phyloP scores from a whole-genome alignment of 1,139 yeast genomes.

The Candida tunisiensis region DNA sequence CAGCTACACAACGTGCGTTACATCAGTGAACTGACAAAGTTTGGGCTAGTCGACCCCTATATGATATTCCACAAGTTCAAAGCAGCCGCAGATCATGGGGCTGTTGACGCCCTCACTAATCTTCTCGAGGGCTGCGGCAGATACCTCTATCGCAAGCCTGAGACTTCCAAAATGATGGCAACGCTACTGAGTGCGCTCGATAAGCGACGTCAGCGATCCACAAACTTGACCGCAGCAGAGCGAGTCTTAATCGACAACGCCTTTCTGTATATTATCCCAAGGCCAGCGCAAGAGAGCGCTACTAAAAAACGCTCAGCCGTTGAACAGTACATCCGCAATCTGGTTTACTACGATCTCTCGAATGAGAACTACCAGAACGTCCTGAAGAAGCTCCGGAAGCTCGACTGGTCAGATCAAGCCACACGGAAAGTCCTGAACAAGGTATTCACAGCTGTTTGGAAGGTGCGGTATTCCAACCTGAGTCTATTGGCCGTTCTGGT shows the following conservation, averaged over 20 bases:
- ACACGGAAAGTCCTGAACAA: conserved; percentile 27
- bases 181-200: conserved; percentile 46
- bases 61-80: conserved; percentile 58
- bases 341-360: conserved; percentile 30
- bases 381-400: conserved; percentile 24
- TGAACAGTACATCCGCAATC: conserved; percentile 18
- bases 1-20: conserved; percentile 39
- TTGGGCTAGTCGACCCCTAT: conserved; percentile 55
- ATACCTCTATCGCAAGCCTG: conserved; percentile 44
- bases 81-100: conserved; percentile 22
- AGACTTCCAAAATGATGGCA: conserved; percentile 40
- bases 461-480: conserved; percentile 40
- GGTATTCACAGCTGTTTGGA: conserved; percentile 45
- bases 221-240: conserved; percentile 35
- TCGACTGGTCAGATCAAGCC: conserved; percentile 32
- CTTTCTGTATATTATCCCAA: conserved; percentile 44
- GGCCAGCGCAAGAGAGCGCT: conserved; percentile 13
- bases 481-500: conserved; percentile 33
- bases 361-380: conserved; percentile 22
- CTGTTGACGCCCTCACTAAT: conserved; percentile 19
- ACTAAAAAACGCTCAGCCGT: conserved; percentile 12
- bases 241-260: conserved; percentile 47
- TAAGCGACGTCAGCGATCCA: conserved; percentile 32
- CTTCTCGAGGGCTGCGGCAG: conserved; percentile 65
- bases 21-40: conserved; percentile 47